Evolutionary conservation across 192 early-diverging fungal genomes (phyloP), one percentile per base, ranked within the genome.

Genomic region (Entomortierella chlamydospora): DNA sequence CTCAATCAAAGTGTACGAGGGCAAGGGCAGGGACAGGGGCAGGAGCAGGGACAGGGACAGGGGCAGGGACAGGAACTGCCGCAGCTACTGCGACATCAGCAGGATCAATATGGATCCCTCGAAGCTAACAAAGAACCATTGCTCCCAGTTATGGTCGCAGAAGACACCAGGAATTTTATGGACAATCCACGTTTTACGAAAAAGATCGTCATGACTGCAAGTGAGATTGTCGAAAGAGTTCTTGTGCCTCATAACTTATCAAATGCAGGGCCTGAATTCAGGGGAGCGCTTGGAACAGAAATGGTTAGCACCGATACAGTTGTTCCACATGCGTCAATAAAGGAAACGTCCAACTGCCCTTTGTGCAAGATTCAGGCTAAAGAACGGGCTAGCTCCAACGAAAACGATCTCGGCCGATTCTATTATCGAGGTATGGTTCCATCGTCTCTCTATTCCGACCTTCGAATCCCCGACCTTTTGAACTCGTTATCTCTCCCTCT

Each of bases 101-200:
- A 37, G 34, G 34, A 37, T 37, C 5, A 31, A 47, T 12, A 47
- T 47, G 45, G 15, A 20, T 47, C 45, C 15, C 2, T 4, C 45
- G 45, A 20, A 47, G 5, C 12, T 20, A 3, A 17, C 20, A 47
- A 47, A 1, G 51, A 34, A 17, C 39, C 60, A 12, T 4, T 62
- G n/a, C 50, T 72, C 11, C 43, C 70, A 1, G 73, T 78, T 1
- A 84, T 84, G 83, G 72, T 84, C 26, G 80, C 83, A 15, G 68
- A 77, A 25, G 83, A 84, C 42, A 72, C 74, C 41, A 71, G 67
- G 29, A 82, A 81, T 59, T 84, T 84, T 53, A 82, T 84, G 49
- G 83, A 81, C 50, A 82, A 82, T 31, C 76, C 76, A 0, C 69
- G 70, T 54, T 83, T 78, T 41, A 79, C 77, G 0, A 58, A 57